Conservation (phyloP, 176 grass and related monocot species). For the Lolium multiflorum region DNA sequence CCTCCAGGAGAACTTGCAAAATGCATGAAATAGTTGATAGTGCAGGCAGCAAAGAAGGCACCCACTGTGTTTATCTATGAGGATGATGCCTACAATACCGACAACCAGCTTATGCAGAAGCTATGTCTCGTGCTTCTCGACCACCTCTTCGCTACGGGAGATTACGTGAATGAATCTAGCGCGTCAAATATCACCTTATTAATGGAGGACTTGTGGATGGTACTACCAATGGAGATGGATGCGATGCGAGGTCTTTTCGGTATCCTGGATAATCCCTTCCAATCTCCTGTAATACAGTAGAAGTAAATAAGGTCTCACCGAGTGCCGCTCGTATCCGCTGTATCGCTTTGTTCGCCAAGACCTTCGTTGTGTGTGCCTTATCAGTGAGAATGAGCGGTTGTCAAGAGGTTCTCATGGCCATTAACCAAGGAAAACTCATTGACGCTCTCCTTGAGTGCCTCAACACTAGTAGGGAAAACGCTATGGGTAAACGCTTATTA, state of each 20-base stretch:
- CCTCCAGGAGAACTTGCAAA: conserved; percentile 72
- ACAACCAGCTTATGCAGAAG: conserved; percentile 67
- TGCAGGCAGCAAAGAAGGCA: conserved; percentile 69
- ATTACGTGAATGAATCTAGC: not conserved
- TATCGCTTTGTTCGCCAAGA: conserved; percentile 75
- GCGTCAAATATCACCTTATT: conserved; percentile 68
- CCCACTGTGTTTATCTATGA: conserved; percentile 71
- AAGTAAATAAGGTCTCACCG: conserved; percentile 31
- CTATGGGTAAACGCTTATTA: no score
- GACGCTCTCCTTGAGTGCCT: conserved; percentile 82
- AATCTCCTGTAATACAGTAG: no score
- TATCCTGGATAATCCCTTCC: conserved; percentile 44
- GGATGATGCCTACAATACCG: conserved; percentile 63
- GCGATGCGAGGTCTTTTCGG: conserved; percentile 51
- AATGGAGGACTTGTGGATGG: conserved; percentile 57
- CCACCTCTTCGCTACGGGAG: conserved; percentile 55
- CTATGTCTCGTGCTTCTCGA: conserved; percentile 76
- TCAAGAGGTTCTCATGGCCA: conserved; percentile 74
- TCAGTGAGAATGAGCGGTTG: conserved; percentile 73
- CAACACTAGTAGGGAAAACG: conserved; percentile 4
- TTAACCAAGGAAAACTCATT: conserved; percentile 69
- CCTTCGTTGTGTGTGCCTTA: conserved; percentile 69
- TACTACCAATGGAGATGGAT: conserved; percentile 70
- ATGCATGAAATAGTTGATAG: conserved; percentile 61
- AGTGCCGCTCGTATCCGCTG: conserved; percentile 67